Conservation (phyloP, 2,329 filamentous ascomycete species). For the Lasiodiplodia hormozganensis region DNA sequence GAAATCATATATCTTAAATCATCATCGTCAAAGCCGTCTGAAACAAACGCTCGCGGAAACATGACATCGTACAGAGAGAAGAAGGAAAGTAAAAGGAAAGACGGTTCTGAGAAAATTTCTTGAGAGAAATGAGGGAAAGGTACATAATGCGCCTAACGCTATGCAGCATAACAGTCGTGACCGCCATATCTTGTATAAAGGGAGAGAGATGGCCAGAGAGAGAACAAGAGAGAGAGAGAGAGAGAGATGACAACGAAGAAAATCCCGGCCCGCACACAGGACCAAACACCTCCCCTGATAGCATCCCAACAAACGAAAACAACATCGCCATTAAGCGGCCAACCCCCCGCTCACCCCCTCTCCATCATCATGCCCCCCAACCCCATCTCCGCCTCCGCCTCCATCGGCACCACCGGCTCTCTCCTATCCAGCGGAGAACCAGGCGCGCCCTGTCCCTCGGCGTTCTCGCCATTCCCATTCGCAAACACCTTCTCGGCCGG, state of each 20-base stretch:
- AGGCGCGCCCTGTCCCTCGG: background rate
- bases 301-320: background rate
- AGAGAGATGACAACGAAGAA: background rate
- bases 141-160: slow-evolving; percentile 20
- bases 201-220: background rate
- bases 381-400: slow-evolving; percentile 13
- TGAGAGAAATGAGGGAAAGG: background rate
- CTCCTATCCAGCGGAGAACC: background rate
- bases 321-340: background rate
- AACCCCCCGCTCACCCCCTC: background rate
- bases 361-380: slow-evolving; percentile 8
- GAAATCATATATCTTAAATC: background rate
- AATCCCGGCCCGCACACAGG: background rate
- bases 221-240: background rate
- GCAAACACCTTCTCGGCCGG: background rate
- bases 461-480: background rate
- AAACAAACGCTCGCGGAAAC: background rate
- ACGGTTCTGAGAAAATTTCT: background rate
- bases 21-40: background rate
- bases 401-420: background rate
- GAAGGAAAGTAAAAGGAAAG: background rate
- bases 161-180: slow-evolving; percentile 26
- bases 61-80: background rate
- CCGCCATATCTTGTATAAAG: background rate
- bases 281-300: background rate